phyloP scores from a whole-genome alignment of 2,329 filamentous ascomycete species.

The Akanthomyces muscarius region DNA sequence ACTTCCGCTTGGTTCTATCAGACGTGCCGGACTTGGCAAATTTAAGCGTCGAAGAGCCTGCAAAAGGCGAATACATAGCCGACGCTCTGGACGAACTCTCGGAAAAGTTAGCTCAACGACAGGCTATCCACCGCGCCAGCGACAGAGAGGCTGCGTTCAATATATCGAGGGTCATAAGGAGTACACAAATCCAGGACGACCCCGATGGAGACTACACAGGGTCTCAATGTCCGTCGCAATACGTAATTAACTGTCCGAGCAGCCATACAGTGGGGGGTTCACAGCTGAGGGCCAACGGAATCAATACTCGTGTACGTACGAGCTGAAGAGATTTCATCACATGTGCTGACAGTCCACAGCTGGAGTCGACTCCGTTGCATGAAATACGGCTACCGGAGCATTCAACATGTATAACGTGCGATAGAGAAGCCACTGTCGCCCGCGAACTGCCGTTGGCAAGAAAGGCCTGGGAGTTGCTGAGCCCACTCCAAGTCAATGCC shows the following conservation, averaged over 20 bases:
- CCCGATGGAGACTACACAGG: slow-evolving; percentile 26
- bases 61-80: slow-evolving; percentile 31
- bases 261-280: slow-evolving; percentile 35
- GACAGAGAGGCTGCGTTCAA: slow-evolving; percentile 35
- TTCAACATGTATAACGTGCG: slow-evolving; percentile 31
- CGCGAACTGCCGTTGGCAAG: slow-evolving; percentile 34
- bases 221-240: slow-evolving; percentile 29
- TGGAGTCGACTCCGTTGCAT: neutral
- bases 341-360: neutral
- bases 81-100: slow-evolving; percentile 36
- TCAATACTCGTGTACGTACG: slow-evolving; percentile 24
- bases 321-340: too few species aligned
- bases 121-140: slow-evolving; percentile 36
- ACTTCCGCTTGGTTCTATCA: slow-evolving; percentile 35
- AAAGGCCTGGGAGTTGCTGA: slow-evolving; percentile 35
- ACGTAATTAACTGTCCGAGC: slow-evolving; percentile 33
- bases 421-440: slow-evolving; percentile 30
- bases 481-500: slow-evolving; percentile 33
- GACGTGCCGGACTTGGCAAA: slow-evolving; percentile 32
- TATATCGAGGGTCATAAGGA: slow-evolving; percentile 33
- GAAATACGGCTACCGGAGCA: neutral
- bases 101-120: slow-evolving; percentile 30
- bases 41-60: slow-evolving; percentile 23
- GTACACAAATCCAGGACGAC: slow-evolving; percentile 34
- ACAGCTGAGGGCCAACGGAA: slow-evolving; percentile 28